Evolutionary conservation across 352 stramenopile species (phyloP).

Genomic region (Phytophthora parvispora): DNA sequence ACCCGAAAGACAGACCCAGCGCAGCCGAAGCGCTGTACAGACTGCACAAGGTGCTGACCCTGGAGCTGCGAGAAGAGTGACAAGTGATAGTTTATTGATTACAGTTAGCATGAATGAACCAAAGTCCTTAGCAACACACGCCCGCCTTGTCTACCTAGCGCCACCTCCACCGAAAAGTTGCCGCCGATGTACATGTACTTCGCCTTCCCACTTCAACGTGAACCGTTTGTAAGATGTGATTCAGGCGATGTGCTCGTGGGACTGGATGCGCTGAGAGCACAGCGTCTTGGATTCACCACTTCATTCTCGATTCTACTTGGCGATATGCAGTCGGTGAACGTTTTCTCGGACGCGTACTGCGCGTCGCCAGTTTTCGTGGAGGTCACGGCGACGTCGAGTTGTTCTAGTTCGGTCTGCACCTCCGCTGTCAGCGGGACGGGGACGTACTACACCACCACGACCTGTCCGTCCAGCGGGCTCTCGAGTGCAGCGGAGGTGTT

Average conservation of each 20-base stretch:
- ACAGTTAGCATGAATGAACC: not conserved
- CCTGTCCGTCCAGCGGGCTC: conserved; percentile 17
- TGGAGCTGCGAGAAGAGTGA: conserved; percentile 9
- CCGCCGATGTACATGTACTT: not conserved
- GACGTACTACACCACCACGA: conserved; percentile 23
- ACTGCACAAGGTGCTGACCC: conserved; percentile 23
- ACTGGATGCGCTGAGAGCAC: not conserved
- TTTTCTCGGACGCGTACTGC: conserved; percentile 26
- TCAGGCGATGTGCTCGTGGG: not conserved
- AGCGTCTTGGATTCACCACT: not conserved
- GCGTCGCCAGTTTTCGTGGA: conserved; percentile 8
- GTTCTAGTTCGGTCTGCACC: conserved; percentile 20
- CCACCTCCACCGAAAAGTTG: not conserved
- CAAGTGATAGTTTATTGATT: not conserved
- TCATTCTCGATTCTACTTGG: conserved; percentile 13
- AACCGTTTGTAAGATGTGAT: not conserved
- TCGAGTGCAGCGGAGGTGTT: conserved; percentile 17
- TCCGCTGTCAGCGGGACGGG: not conserved
- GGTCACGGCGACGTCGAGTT: conserved; percentile 8
- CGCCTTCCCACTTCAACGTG: not conserved
- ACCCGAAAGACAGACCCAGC: conserved; percentile 32
- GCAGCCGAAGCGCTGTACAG: conserved; percentile 41
- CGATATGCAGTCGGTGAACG: conserved; percentile 21
- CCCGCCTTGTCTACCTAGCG: not conserved
- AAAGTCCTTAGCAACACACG: no score